A percentile compares a stretch with the other conserved stretches of the same genome.
Conservation (phyloP, 2,329 filamentous ascomycete genomes). For the Stachybotrys echinatus region DNA sequence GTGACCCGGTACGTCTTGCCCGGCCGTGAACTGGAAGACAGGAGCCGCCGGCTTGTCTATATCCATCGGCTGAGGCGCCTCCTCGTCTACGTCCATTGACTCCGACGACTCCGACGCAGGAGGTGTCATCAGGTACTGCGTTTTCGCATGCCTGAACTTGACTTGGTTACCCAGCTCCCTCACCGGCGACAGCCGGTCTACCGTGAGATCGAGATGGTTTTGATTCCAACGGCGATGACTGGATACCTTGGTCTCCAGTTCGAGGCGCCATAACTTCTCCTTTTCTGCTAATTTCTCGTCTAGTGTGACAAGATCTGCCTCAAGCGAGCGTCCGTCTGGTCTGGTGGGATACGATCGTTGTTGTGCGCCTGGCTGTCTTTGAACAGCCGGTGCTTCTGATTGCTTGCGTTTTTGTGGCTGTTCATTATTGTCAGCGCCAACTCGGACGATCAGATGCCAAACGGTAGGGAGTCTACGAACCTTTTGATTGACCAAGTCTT, state of each 20-base stretch:
- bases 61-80: slow-evolving; percentile 36
- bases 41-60: slow-evolving; percentile 26
- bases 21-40: slow-evolving; percentile 42
- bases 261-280: slow-evolving; percentile 71
- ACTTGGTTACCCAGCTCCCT: slow-evolving; percentile 56
- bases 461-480: slow-evolving; percentile 45
- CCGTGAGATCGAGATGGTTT: slow-evolving; percentile 82
- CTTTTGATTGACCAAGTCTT: slow-evolving; percentile 92
- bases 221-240: slow-evolving; percentile 92
- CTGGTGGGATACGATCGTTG: slow-evolving; percentile 62
- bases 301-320: slow-evolving; percentile 73
- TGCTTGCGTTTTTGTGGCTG: slow-evolving; percentile 67
- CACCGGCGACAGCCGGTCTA: slow-evolving; percentile 76
- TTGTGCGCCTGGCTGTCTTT: slow-evolving; percentile 57
- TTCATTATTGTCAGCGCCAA: slow-evolving; percentile 29
- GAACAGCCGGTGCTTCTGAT: slow-evolving; percentile 53
- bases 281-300: slow-evolving; percentile 75
- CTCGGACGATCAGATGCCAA: slow-evolving; percentile 15
- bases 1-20: slow-evolving; percentile 29
- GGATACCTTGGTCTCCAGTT: slow-evolving; percentile 80
- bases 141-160: slow-evolving; percentile 67
- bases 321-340: slow-evolving; percentile 64
- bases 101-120: slow-evolving; percentile 52
- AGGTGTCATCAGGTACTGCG: slow-evolving; percentile 64
- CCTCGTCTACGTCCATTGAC: slow-evolving; percentile 52